Conservation (phyloP, 306 rosid genomes). For the Prunus salicina region DNA sequence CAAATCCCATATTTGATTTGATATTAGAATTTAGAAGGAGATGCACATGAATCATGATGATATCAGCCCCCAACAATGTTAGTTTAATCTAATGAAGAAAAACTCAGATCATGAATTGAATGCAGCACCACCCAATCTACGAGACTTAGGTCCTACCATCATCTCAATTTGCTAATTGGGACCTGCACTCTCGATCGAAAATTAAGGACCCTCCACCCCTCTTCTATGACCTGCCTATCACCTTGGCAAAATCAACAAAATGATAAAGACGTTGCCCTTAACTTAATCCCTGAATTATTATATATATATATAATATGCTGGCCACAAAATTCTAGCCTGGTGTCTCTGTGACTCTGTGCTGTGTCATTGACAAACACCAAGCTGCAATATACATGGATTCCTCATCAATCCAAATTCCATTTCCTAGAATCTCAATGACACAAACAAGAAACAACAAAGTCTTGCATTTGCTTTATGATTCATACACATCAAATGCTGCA, state of each 20-base stretch:
- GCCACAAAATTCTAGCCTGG: background rate
- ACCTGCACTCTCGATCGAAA: constrained; percentile 34
- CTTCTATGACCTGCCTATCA: background rate
- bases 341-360: background rate
- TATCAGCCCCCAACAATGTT: constrained; percentile 1
- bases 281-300: background rate
- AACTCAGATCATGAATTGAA: constrained; percentile 7
- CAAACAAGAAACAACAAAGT: background rate
- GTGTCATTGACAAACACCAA: background rate
- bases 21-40: background rate
- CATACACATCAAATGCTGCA: background rate
- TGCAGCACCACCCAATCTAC: background rate
- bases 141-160: constrained; percentile 24
- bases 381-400: constrained; percentile 16
- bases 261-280: background rate
- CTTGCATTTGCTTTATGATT: background rate
- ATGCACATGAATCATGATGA: constrained; percentile 36
- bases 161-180: constrained; percentile 14
- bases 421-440: background rate
- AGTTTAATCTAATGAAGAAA: constrained; percentile 22
- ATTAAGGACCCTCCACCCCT: constrained; percentile 22
- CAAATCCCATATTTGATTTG: constrained; percentile 5
- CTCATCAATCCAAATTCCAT: constrained; percentile 4
- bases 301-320: background rate
- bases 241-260: constrained; percentile 20